A percentile compares a stretch with the other conserved stretches of the same genome.
These are phyloP conservation scores for Passiflora organensis DNA, from an alignment of 345 rosid genomes.

Conservation along the genomic window DNA sequence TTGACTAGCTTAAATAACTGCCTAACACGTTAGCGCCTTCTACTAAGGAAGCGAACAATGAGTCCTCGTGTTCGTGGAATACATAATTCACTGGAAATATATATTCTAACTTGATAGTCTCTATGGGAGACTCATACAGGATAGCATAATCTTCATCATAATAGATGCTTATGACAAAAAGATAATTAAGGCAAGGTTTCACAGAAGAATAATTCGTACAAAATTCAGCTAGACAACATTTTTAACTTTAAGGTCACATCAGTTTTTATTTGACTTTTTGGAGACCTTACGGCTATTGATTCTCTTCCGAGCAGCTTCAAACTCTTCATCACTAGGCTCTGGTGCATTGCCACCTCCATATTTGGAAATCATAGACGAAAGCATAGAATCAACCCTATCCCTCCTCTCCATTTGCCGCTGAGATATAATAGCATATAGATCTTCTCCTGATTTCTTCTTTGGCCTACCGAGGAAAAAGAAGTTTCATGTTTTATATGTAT, in stretches of 20 bases:
- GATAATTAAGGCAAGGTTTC: too few relatives aligned
- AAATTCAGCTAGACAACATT: neutral
- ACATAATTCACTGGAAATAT: too few relatives aligned
- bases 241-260: neutral
- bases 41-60: too few relatives aligned
- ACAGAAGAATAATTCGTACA: constrained; percentile 18
- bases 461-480: constrained; percentile 36
- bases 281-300: constrained; percentile 45
- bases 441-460: constrained; percentile 42
- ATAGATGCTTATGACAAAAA: too few relatives aligned
- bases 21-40: too few relatives aligned
- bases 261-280: constrained; percentile 43
- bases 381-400: constrained; percentile 70
- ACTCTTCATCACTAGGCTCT: constrained; percentile 89
- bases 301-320: constrained; percentile 77
- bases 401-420: constrained; percentile 65
- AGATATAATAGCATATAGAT: constrained; percentile 54
- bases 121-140: too few relatives aligned
- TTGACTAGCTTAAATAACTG: too few relatives aligned
- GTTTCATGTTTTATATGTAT: neutral
- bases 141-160: too few relatives aligned
- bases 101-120: too few relatives aligned
- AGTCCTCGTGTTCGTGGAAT: too few relatives aligned
- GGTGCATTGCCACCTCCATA: constrained; percentile 51
- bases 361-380: constrained; percentile 62